Base-by-base conservation (phyloP, 2,329 filamentous ascomycete genomes). In the Harringtonia lauricola region DNA sequence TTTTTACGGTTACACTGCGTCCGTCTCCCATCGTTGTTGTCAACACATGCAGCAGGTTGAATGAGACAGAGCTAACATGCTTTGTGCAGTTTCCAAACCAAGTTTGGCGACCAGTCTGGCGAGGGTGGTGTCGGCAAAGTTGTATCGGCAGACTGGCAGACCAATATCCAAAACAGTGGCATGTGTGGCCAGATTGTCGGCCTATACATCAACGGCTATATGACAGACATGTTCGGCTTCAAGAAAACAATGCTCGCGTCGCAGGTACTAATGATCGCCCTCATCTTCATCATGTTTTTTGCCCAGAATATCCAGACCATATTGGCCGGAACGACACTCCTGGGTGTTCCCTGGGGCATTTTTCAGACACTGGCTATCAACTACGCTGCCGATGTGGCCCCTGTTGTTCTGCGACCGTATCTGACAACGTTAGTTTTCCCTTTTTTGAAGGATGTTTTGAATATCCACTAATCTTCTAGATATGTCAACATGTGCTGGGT, bases 111-210 rank as follows among this genome's bases (percentile, higher is more conserved):
- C 7, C 19, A 18, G 7, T 37, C 10, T n/a, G 35, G 35, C 13
- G 19, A 18, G 5, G 31, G 7, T 30, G 28, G 15, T 3, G 19
- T 3, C 30, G 14, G 19, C 24, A 72, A 71, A 44, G 60, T 66
- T 30, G 59, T 79, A 21, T 66, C 69, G 2, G 70, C 72, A 0
- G 62, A 68, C 1, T 80, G 76, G 76, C 74, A 79, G 55, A 70
- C 71, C 1, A 74, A 66, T 0, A 54, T 80, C 3, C 68, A 66
- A 7, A 77, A 76, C 45, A 74, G 70, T 15, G 68, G 70, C 0
- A 59, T 66, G 2, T 67, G 68, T 1, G 74, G 75, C 13, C 67
- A 74, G 51, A 73, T 80, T 41, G 51, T 77, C 10, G 76, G 76
- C 0, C 57, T 77, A 2, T 62, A 76, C 22, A 46, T 75, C 19